Conservation (phyloP, 805 yeast genomes). For the Cyberlindnera saturnus region DNA sequence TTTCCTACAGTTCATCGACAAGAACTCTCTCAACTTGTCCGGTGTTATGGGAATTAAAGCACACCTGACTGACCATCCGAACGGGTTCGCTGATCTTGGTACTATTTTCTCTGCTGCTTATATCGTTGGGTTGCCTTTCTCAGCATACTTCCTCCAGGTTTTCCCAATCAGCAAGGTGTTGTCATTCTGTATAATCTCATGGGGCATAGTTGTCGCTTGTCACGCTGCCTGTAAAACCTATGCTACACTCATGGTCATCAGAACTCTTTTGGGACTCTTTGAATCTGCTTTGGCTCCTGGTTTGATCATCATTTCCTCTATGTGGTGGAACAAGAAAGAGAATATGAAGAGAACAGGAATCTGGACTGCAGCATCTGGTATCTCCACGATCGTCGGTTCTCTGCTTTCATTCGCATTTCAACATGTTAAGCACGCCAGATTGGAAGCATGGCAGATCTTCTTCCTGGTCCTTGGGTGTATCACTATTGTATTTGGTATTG, state of each 20-base stretch:
- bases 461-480: slow-evolving; percentile 47
- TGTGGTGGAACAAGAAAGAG: slow-evolving; percentile 50
- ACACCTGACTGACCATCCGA: slow-evolving; percentile 30
- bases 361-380: slow-evolving; percentile 49
- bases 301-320: slow-evolving; percentile 46
- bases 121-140: slow-evolving; percentile 43
- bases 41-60: slow-evolving; percentile 57
- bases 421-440: slow-evolving; percentile 34
- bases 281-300: slow-evolving; percentile 50
- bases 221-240: slow-evolving; percentile 45
- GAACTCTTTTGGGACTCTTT: slow-evolving; percentile 44
- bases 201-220: slow-evolving; percentile 45
- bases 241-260: slow-evolving; percentile 45
- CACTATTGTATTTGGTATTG: slow-evolving; percentile 42
- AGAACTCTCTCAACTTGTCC: slow-evolving; percentile 48
- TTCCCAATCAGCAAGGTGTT: slow-evolving; percentile 47
- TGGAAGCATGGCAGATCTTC: slow-evolving; percentile 51
- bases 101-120: slow-evolving; percentile 47
- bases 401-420: slow-evolving; percentile 44
- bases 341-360: slow-evolving; percentile 45
- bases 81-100: slow-evolving; percentile 45
- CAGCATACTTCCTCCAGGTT: slow-evolving; percentile 39
- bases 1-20: slow-evolving; percentile 50
- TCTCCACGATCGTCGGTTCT: slow-evolving; percentile 39
- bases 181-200: slow-evolving; percentile 35